phyloP scores from a whole-genome alignment of 2,329 filamentous ascomycete species.

The Metarhizium guizhouense region DNA sequence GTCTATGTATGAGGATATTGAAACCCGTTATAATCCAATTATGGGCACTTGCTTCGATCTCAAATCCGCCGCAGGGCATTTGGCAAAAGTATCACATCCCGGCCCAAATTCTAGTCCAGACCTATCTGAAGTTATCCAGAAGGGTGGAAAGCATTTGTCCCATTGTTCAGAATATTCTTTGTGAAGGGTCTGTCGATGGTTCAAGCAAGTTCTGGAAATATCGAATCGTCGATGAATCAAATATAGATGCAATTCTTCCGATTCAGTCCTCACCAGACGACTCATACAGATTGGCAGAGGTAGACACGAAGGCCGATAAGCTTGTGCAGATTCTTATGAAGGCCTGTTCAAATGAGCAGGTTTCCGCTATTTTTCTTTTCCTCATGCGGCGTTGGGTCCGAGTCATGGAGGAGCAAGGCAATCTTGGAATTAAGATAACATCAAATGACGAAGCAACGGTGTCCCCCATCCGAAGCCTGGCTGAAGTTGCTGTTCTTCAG shows the following conservation, averaged over 20 bases:
- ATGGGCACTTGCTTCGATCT: slow-evolving; percentile 53
- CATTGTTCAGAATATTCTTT: slow-evolving; percentile 47
- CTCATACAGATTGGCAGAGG: slow-evolving; percentile 28
- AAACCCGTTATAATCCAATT: slow-evolving; percentile 49
- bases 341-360: slow-evolving; percentile 44
- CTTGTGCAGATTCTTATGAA: slow-evolving; percentile 41
- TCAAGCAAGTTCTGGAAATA: slow-evolving; percentile 42
- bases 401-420: slow-evolving; percentile 16
- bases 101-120: slow-evolving; percentile 42
- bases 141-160: slow-evolving; percentile 37
- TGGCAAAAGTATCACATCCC: slow-evolving; percentile 33
- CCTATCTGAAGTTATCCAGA: slow-evolving; percentile 48
- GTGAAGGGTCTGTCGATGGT: slow-evolving; percentile 34
- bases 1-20: slow-evolving; percentile 53
- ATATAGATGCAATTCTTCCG: slow-evolving; percentile 40
- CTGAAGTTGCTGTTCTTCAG: slow-evolving; percentile 54
- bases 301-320: slow-evolving; percentile 38
- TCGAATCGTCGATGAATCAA: slow-evolving; percentile 31
- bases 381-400: slow-evolving; percentile 51
- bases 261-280: slow-evolving; percentile 11
- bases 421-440: slow-evolving; percentile 15
- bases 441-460: slow-evolving; percentile 21
- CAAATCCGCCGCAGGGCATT: slow-evolving; percentile 20
- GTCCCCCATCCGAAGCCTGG: slow-evolving; percentile 39
- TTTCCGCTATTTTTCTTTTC: slow-evolving; percentile 51